Percentiles rank a stretch among this genome's conserved stretches.
phyloP scores from a whole-genome alignment of 2,329 filamentous ascomycete species.

The Chaetomium globosum region DNA sequence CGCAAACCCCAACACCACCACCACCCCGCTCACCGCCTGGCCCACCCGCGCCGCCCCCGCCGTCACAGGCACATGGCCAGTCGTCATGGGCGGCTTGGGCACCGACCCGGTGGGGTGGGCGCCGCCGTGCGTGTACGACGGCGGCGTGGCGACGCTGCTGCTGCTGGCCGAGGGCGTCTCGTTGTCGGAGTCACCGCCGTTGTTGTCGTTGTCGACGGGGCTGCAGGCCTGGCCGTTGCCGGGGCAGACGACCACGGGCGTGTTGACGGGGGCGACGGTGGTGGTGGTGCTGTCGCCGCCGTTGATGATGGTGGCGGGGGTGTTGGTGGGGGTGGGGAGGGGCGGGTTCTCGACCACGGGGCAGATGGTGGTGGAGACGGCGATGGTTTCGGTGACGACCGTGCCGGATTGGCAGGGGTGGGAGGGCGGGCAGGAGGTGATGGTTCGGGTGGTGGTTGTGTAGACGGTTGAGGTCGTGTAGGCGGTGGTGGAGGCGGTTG shows the following conservation, averaged over 20 bases:
- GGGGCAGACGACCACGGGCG: slow-evolving; percentile 12
- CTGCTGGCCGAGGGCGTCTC: neutral
- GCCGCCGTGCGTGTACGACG: neutral
- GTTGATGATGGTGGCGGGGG: neutral
- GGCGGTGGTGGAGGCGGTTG: slow-evolving; percentile 8
- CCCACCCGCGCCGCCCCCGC: neutral
- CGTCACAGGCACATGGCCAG: neutral
- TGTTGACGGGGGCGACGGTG: slow-evolving; percentile 12
- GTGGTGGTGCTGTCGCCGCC: neutral
- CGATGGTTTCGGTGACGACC: slow-evolving; percentile 18
- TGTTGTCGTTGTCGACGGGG: neutral
- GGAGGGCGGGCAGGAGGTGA: slow-evolving; percentile 28
- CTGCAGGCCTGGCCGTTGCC: slow-evolving; percentile 3
- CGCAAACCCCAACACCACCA: neutral
- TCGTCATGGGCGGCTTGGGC: neutral
- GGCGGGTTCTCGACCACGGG: slow-evolving; percentile 35
- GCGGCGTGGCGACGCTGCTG: neutral
- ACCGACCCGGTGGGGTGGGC: neutral
- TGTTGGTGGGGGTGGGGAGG: neutral
- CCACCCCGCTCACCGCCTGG: neutral
- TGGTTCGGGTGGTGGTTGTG: slow-evolving; percentile 34
- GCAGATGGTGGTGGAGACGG: slow-evolving; percentile 45
- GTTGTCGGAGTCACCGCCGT: neutral
- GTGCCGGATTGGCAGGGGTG: slow-evolving; percentile 31
- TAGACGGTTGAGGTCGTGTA: slow-evolving; percentile 30